A percentile compares a stretch with the other conserved stretches of the same genome.
phyloP scores from a whole-genome alignment of 345 rosid species.

The Streptanthus diversifolius region DNA sequence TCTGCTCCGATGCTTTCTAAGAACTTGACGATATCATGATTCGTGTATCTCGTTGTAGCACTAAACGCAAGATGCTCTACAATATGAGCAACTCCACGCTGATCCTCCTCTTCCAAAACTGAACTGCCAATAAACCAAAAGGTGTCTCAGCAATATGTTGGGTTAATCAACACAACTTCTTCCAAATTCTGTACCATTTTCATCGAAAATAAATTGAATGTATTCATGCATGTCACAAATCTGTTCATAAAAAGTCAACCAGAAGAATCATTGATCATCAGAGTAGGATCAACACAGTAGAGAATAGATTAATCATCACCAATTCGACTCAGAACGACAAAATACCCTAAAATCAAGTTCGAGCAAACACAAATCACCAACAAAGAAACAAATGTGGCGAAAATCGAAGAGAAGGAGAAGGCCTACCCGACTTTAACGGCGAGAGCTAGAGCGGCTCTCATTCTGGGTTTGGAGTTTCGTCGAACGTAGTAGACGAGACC shows the following conservation, averaged over 20 bases:
- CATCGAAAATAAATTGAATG: neutral
- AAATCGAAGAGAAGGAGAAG: neutral
- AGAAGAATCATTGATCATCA: conserved; percentile 7
- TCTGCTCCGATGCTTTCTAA: conserved; percentile 93
- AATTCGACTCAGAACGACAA: neutral
- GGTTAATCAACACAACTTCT: neutral
- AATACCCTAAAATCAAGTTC: neutral
- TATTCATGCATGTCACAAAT: conserved; percentile 10
- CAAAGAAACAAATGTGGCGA: neutral
- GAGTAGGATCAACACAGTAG: conserved; percentile 16
- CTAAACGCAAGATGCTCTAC: conserved; percentile 96
- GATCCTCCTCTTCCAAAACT: conserved; percentile 94
- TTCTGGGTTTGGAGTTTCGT: conserved; percentile 75
- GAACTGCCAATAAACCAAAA: conserved; percentile 69
- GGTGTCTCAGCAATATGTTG: conserved; percentile 40
- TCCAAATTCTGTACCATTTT: neutral
- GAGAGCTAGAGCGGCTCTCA: conserved; percentile 89
- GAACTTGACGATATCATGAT: conserved; percentile 88
- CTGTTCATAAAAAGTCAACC: neutral
- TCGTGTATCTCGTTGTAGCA: conserved; percentile 73
- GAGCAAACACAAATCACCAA: neutral
- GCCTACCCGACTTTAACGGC: conserved; percentile 77
- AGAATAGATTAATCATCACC: neutral
- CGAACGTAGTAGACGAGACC: conserved; percentile 88
- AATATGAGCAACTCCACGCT: conserved; percentile 94